Evolutionary conservation across 2,329 filamentous ascomycete species (phyloP), one percentile per base, ranked within the genome.

Genomic region (Diaporthe humulicola): DNA sequence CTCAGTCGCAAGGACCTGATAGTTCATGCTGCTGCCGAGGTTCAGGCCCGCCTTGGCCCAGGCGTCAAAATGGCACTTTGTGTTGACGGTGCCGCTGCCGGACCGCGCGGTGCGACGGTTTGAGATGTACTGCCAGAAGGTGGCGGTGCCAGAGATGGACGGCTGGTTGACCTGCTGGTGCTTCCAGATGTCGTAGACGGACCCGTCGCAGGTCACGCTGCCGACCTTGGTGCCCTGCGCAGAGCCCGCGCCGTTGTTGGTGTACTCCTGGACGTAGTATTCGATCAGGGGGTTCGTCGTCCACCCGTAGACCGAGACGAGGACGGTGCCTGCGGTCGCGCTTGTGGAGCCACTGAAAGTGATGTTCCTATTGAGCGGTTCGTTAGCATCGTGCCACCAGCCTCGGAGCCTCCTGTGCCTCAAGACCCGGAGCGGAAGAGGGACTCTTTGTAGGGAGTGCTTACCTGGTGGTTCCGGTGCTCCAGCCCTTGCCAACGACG

Each of bases 401-500:
- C 54, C 17, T 14, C 30, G 14, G 28, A n/a, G n/a, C n/a, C n/a
- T n/a, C n/a, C n/a, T n/a, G 12, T n/a, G 12, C 64, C 12, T 12
- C 22, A 5, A 17, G 14, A n/a, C 30, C 8, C 14, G 22, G 22
- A 19, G 48, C 33, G 30, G 22, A 8, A 15, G 60, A 5, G 2
- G 17, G n/a, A n/a, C 17, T 15, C 22, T 50, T 22, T 28, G 3
- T 1, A 33, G 3, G 15, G 6, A 60, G 30, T 22, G 33, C 82
- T 75, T 84, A 90, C 89, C 87, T 84, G 22, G 82, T 82, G 52
- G 82, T 84, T 60, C 89, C 90, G 45, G 87, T 86, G 70, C 84
- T 86, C 90, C 90, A 91, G 60, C 90, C 90, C 80, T 91, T 91
- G 70, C 90, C 90, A 76, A 85, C 88, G 56, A 90, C 89, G 73